Evolutionary conservation across 2,329 filamentous ascomycete genomes (phyloP).

Genomic region (Talaromyces islandicus): DNA sequence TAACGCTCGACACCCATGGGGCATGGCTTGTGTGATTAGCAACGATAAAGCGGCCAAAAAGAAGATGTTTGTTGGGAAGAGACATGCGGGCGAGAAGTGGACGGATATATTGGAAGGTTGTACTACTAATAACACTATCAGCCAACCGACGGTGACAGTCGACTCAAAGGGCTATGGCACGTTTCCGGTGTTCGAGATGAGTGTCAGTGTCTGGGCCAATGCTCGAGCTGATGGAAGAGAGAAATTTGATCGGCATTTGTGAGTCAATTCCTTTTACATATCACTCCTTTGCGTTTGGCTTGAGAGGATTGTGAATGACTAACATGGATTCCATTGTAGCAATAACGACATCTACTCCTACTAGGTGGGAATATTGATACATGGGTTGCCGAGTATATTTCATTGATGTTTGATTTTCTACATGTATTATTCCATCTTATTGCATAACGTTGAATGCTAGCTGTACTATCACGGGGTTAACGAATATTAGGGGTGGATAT

Average conservation of each 20-base stretch:
- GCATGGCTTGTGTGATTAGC: conserved; percentile 54
- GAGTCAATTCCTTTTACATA: background rate
- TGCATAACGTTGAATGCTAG: background rate
- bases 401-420: background rate
- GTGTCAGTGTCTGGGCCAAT: conserved; percentile 59
- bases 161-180: conserved; percentile 53
- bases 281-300: background rate
- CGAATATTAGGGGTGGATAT: background rate
- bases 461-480: background rate
- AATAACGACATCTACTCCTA: conserved; percentile 9
- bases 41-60: conserved; percentile 46
- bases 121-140: background rate
- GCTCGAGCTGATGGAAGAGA: conserved; percentile 48
- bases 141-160: conserved; percentile 31
- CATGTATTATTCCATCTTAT: background rate
- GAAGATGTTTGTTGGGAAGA: conserved; percentile 57
- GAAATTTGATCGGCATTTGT: conserved; percentile 41
- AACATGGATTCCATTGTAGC: background rate
- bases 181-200: conserved; percentile 51
- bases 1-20: conserved; percentile 43
- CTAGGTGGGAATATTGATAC: background rate
- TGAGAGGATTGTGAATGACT: background rate
- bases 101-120: conserved; percentile 56
- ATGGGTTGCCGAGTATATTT: background rate
- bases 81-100: conserved; percentile 57